Base-by-base conservation (phyloP, 805 yeast genomes). In the Candida berthetii region DNA sequence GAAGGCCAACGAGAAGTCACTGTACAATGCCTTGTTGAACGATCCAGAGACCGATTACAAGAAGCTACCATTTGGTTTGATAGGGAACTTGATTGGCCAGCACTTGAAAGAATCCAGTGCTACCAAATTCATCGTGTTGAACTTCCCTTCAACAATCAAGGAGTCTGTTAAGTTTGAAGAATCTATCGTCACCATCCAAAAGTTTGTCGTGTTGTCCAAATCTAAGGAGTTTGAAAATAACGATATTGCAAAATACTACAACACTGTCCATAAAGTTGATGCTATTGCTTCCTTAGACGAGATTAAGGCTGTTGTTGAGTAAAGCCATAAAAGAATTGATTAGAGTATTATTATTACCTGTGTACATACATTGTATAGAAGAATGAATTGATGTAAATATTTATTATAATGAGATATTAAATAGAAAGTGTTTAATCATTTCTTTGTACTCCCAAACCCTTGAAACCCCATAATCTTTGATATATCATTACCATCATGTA, bases 111-210 rank as follows among this genome's bases (percentile, higher is more conserved):
- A 50, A 2, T 46, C 53, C 3, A 48, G 52, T 28, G 29, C 45
- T n/a, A 42, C 42, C 2, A 64, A 66, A 32, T 74, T 79, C 31
- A 48, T 80, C 0, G 57, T 84, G 38, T 53, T 73, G 22, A 76
- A 80, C 51, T 83, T 75, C 54, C 90, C 91, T 3, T 70, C 67
- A 38, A 66, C 69, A 19, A 71, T 85, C 32, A 74, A 74, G 38
- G 90, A 84, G 45, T 83, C 87, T 3, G 74, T 80, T 40, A 78
- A 76, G 51, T 85, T 85, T 47, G 93, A 85, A 56, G 84, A 79
- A 49, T 86, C 82, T 44, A 69, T 84, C 22, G 72, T 80, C 2
- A 70, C 71, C 9, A 73, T 38, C 58, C 66, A 42, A 66, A 69
- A 38, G 40, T 78, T 33, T 58, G 68, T 20, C 48, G 64, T 13